These are phyloP conservation scores for Sphagnum fallax DNA, from an alignment of 228 moss, liverwort and hornwort genomes.

Conservation along the genomic window DNA sequence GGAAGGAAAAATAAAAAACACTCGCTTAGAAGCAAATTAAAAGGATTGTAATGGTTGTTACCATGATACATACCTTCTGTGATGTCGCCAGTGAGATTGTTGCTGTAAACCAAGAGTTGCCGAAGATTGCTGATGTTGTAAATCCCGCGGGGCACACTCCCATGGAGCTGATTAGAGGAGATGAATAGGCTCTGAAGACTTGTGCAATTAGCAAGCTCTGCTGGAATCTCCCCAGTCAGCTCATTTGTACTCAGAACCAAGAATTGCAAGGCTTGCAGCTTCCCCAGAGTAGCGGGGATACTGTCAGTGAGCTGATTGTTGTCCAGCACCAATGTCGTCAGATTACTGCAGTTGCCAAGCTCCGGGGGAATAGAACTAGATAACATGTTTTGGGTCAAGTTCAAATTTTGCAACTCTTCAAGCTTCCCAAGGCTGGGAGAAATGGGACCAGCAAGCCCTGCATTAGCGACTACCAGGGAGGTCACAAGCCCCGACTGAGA, in stretches of 20 bases:
- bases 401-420: too few species aligned
- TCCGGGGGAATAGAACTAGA: constrained; percentile 27
- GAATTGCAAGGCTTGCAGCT: too few species aligned
- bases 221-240: too few species aligned
- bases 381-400: constrained; percentile 22
- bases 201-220: not conserved
- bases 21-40: too few species aligned
- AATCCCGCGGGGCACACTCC: constrained; percentile 1
- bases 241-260: too few species aligned
- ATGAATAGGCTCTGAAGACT: not conserved
- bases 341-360: constrained; percentile 26
- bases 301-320: constrained; percentile 43
- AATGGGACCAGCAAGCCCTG: too few species aligned
- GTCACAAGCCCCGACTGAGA: too few species aligned
- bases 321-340: constrained; percentile 27
- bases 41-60: too few species aligned
- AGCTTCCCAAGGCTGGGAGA: too few species aligned
- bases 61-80: not conserved
- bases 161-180: not conserved
- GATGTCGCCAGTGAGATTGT: too few species aligned
- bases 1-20: too few species aligned
- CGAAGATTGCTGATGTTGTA: constrained; percentile 3
- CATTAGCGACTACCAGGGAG: too few species aligned
- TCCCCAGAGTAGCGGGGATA: constrained; percentile 28
- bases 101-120: not conserved